Conservation (phyloP, 768 basidiomycete genomes). For the Hortiboletus flavorubellus region DNA sequence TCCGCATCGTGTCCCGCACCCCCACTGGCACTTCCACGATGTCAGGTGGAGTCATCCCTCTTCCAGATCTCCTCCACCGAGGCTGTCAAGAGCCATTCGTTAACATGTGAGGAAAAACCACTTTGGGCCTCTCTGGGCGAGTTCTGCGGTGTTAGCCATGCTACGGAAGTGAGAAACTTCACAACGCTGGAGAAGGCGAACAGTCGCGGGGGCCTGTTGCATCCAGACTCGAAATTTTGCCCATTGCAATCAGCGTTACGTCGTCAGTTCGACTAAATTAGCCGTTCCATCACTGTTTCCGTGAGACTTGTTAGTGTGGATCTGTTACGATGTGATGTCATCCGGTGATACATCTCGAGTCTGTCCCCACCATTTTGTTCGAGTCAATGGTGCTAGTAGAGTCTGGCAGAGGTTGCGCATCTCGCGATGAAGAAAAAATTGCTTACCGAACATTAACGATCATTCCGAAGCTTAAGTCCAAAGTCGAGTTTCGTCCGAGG, state of each 20-base stretch:
- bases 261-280: no score
- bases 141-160: slow-evolving; percentile 65
- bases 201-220: slow-evolving; percentile 14
- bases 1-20: slow-evolving; percentile 36
- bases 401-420: no score
- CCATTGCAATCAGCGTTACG: slow-evolving; percentile 25
- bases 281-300: no score
- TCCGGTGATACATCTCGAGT: no score
- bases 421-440: no score
- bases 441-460: no score
- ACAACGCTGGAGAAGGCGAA: slow-evolving; percentile 32
- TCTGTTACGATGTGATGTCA: no score
- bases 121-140: slow-evolving; percentile 80
- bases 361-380: no score
- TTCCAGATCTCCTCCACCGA: slow-evolving; percentile 44
- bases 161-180: slow-evolving; percentile 23
- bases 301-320: no score
- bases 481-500: no score
- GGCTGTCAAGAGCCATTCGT: slow-evolving; percentile 96
- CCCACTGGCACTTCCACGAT: slow-evolving; percentile 45
- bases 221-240: slow-evolving; percentile 26
- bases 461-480: no score
- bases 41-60: slow-evolving; percentile 25
- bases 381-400: no score
- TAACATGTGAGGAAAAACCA: slow-evolving; percentile 97